These are phyloP conservation scores for Mytilinidion resinicola DNA, from an alignment of 495 filamentous ascomycete genomes.

Conservation along the genomic window DNA sequence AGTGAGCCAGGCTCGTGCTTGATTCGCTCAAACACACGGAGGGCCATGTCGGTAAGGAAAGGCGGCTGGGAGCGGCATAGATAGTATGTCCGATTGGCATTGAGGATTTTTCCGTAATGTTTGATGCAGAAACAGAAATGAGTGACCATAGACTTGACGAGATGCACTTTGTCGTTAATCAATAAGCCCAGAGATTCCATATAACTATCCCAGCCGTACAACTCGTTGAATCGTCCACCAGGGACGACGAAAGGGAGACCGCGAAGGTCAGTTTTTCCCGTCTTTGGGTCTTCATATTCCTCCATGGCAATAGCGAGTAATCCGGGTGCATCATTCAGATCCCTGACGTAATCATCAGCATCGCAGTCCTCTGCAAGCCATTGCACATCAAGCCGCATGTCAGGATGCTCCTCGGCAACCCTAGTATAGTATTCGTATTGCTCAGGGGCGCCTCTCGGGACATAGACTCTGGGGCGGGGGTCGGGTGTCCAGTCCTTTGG, in stretches of 20 bases:
- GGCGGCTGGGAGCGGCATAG: constrained; percentile 89
- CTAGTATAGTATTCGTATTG: constrained; percentile 82
- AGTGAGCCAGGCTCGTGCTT: constrained; percentile 66
- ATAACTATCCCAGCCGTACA: constrained; percentile 97
- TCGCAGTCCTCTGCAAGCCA: constrained; percentile 57
- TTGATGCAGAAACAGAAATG: constrained; percentile 98
- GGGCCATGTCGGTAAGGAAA: constrained; percentile 94
- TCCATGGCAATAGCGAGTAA: constrained; percentile 88
- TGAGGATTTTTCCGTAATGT: constrained; percentile 97
- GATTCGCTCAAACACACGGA: constrained; percentile 83
- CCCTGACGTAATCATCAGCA: constrained; percentile 69
- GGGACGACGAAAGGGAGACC: constrained; percentile 94
- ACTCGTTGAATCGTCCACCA: constrained; percentile 92
- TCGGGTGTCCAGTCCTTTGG: constrained; percentile 88
- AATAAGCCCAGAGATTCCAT: constrained; percentile 89
- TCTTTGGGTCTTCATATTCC: constrained; percentile 53
- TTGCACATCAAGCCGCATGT: constrained; percentile 79
- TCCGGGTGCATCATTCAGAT: constrained; percentile 78
- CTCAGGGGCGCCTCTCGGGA: constrained; percentile 76
- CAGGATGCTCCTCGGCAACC: constrained; percentile 66
- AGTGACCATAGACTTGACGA: constrained; percentile 86
- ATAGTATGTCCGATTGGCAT: constrained; percentile 94
- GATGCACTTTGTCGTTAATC: constrained; percentile 68
- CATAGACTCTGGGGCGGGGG: constrained; percentile 83
- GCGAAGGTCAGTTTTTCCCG: constrained; percentile 57